These are phyloP conservation scores for Hortiboletus flavorubellus DNA, from an alignment of 768 basidiomycete genomes.

Conservation along the genomic window DNA sequence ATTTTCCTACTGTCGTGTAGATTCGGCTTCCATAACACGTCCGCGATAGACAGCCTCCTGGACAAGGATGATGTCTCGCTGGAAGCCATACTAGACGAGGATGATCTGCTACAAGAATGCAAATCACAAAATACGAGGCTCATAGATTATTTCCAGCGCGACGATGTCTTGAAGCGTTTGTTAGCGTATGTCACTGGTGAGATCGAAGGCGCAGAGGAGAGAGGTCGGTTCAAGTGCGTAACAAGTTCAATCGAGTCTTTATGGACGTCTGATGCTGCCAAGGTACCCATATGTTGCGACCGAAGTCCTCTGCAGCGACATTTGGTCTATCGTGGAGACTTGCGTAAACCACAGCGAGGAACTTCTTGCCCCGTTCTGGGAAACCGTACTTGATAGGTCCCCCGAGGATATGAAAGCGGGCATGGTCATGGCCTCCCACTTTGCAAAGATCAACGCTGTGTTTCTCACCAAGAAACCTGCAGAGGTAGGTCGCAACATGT, in stretches of 20 bases:
- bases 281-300: constrained; percentile 94
- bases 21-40: constrained; percentile 89
- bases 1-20: constrained; percentile 36
- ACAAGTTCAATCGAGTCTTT: background rate
- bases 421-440: constrained; percentile 86
- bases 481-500: constrained; percentile 57
- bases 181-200: constrained; percentile 85
- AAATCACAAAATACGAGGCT: constrained; percentile 90
- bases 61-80: constrained; percentile 88
- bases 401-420: constrained; percentile 85
- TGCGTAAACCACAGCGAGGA: constrained; percentile 69
- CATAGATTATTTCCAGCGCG: constrained; percentile 81
- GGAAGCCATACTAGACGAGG: constrained; percentile 90
- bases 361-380: constrained; percentile 88
- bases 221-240: constrained; percentile 78
- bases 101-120: constrained; percentile 92
- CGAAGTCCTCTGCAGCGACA: constrained; percentile 92
- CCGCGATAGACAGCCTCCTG: constrained; percentile 84
- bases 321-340: constrained; percentile 93
- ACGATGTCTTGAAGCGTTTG: constrained; percentile 76
- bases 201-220: constrained; percentile 78
- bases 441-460: constrained; percentile 89
- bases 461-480: constrained; percentile 86
- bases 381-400: constrained; percentile 74
- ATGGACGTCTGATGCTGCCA: constrained; percentile 2